Conservation (phyloP, 2,329 filamentous ascomycete genomes). For the Cladosporium sp. region DNA sequence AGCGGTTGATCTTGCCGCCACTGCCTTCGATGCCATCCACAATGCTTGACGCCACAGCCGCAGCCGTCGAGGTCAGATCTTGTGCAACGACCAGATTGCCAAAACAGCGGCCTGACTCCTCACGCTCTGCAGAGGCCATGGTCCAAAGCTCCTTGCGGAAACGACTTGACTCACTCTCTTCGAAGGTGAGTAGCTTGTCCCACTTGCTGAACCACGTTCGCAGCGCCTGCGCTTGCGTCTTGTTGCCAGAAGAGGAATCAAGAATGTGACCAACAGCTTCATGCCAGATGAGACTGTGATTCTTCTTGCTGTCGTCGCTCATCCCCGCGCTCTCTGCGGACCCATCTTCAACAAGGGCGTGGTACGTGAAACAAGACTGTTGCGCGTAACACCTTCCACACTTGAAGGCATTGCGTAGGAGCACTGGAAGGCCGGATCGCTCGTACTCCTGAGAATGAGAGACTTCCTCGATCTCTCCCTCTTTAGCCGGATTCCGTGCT, state of each 20-base stretch:
- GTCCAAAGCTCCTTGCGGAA: conserved; percentile 92
- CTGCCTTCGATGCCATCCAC: conserved; percentile 33
- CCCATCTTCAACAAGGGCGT: conserved; percentile 84
- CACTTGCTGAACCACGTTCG: conserved; percentile 89
- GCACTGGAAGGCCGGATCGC: conserved; percentile 77
- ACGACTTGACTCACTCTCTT: conserved; percentile 87
- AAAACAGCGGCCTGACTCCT: conserved; percentile 87
- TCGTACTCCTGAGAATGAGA: conserved; percentile 45
- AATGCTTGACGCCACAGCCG: conserved; percentile 20
- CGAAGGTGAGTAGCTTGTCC: conserved; percentile 89
- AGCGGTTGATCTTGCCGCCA: conserved; percentile 85
- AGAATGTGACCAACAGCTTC: conserved; percentile 61
- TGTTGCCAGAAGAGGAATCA: conserved; percentile 28
- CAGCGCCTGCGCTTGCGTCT: conserved; percentile 63
- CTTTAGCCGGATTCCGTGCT: conserved; percentile 27
- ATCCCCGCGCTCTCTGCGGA: conserved; percentile 78
- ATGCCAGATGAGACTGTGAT: conserved; percentile 58
- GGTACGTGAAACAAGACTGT: conserved; percentile 86
- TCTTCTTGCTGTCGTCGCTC: conserved; percentile 58
- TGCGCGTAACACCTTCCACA: conserved; percentile 91
- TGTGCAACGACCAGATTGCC: conserved; percentile 76
- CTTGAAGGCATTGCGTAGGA: conserved; percentile 78
- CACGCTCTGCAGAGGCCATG: conserved; percentile 84
- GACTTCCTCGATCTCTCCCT: conserved; percentile 24
- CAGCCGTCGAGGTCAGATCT: conserved; percentile 28